These are phyloP conservation scores for Xylaria digitata DNA, from an alignment of 2,329 filamentous ascomycete species.

Conservation along the genomic window DNA sequence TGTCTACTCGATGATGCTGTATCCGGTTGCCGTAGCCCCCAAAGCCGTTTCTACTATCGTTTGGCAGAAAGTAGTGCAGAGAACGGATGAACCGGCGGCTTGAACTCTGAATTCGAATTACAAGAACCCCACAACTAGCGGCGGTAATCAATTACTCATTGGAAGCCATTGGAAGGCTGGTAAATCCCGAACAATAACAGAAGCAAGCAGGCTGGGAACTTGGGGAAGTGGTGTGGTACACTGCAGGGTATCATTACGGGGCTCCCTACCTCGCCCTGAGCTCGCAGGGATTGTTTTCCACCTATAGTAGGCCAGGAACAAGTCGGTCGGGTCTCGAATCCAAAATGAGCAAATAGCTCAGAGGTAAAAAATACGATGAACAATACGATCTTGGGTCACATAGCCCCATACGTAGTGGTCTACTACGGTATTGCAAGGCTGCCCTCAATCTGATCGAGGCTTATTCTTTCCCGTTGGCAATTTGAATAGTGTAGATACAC, in stretches of 20 bases:
- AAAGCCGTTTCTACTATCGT: neutral
- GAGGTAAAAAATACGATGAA: neutral
- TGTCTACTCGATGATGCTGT: neutral
- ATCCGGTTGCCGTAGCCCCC: neutral
- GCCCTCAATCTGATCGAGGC: neutral
- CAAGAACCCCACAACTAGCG: neutral
- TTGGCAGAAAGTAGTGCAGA: neutral
- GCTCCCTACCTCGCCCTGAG: constrained; percentile 2
- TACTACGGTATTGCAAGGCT: neutral
- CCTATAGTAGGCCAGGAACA: neutral
- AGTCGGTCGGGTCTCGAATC: constrained; percentile 5
- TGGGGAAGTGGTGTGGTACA: constrained; percentile 16
- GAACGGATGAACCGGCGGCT: neutral
- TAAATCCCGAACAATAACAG: constrained; percentile 18
- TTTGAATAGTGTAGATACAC: too few relatives aligned
- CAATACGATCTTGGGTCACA: neutral
- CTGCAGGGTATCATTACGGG: constrained; percentile 26
- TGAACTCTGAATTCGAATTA: neutral
- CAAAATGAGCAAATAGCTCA: constrained; percentile 18
- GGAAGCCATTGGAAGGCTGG: neutral
- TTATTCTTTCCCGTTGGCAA: neutral
- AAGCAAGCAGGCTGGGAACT: constrained; percentile 25
- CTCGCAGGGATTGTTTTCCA: constrained; percentile 14
- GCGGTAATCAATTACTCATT: constrained; percentile 3
- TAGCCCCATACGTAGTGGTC: too few relatives aligned